Evolutionary conservation across 2,329 filamentous ascomycete species (phyloP).

Genomic region (Talaromyces sp.): DNA sequence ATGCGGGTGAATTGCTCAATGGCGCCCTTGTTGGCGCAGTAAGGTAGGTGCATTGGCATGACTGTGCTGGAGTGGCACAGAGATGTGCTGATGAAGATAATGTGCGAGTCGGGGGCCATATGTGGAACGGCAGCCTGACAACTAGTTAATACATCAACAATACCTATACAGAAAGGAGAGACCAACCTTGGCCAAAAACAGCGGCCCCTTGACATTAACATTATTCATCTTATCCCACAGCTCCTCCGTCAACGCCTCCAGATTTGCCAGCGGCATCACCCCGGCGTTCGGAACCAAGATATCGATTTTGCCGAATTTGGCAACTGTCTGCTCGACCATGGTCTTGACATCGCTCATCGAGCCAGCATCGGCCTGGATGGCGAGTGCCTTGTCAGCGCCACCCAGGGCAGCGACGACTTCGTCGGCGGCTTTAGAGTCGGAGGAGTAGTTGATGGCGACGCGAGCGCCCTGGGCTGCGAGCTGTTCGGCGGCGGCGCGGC

Average conservation of each 20-base stretch:
- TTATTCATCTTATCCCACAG: slow-evolving; percentile 48
- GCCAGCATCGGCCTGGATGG: slow-evolving; percentile 53
- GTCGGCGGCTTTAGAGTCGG: slow-evolving; percentile 52
- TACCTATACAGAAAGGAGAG: neutral
- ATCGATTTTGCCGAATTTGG: slow-evolving; percentile 53
- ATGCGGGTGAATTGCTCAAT: slow-evolving; percentile 55
- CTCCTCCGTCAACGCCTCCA: slow-evolving; percentile 47
- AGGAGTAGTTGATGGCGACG: slow-evolving; percentile 53
- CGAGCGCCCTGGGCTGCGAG: slow-evolving; percentile 39
- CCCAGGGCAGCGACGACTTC: slow-evolving; percentile 44
- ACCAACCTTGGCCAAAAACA: slow-evolving; percentile 41
- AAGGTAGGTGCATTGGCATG: slow-evolving; percentile 46
- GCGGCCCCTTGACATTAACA: slow-evolving; percentile 55
- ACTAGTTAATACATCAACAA: neutral
- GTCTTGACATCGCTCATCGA: slow-evolving; percentile 42
- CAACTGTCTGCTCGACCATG: slow-evolving; percentile 47
- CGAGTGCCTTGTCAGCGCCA: slow-evolving; percentile 42
- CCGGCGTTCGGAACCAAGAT: slow-evolving; percentile 56
- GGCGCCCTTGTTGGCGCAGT: slow-evolving; percentile 54
- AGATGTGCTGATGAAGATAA: slow-evolving; percentile 50
- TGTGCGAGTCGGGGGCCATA: slow-evolving; percentile 45
- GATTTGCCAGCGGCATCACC: slow-evolving; percentile 45
- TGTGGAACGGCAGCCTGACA: slow-evolving; percentile 48
- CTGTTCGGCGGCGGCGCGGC: slow-evolving; percentile 32
- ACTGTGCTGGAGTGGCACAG: slow-evolving; percentile 36